Evolutionary conservation across 2,329 filamentous ascomycete genomes (phyloP).

Genomic region (Trichoderma polysporum): DNA sequence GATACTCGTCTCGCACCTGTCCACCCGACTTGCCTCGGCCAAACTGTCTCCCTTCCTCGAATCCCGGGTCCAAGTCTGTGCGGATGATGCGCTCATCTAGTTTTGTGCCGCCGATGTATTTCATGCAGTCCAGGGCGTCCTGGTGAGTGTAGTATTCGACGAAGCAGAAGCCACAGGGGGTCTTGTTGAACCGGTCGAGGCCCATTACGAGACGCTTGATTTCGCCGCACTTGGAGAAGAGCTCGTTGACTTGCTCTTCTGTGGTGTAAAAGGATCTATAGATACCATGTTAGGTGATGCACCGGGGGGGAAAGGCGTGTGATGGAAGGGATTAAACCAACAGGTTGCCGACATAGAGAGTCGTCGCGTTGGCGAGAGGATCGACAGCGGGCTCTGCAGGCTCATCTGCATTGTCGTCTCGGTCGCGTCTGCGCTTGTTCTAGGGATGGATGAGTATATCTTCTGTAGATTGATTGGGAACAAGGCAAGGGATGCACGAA

Average conservation of each 20-base stretch:
- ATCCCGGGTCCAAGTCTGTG: slow-evolving; percentile 92
- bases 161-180: slow-evolving; percentile 98
- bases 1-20: slow-evolving; percentile 96
- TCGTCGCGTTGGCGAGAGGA: slow-evolving; percentile 82
- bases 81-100: slow-evolving; percentile 95
- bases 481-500: slow-evolving; percentile 40
- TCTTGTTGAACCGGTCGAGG: slow-evolving; percentile 94
- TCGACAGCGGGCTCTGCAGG: slow-evolving; percentile 57
- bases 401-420: slow-evolving; percentile 51
- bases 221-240: slow-evolving; percentile 94
- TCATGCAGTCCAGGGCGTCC: slow-evolving; percentile 96
- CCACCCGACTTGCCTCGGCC: slow-evolving; percentile 93
- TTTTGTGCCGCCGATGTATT: slow-evolving; percentile 97
- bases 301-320: not conserved
- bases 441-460: slow-evolving; percentile 34
- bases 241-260: slow-evolving; percentile 97
- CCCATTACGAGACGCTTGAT: slow-evolving; percentile 99
- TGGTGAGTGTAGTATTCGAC: slow-evolving; percentile 99
- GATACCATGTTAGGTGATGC: not conserved
- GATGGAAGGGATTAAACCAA: slow-evolving; percentile 39
- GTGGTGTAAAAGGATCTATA: slow-evolving; percentile 92
- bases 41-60: slow-evolving; percentile 94
- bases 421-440: slow-evolving; percentile 72
- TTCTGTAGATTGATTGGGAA: not conserved
- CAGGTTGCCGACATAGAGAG: slow-evolving; percentile 96